These are phyloP conservation scores for Colletotrichum liaoningense DNA, from an alignment of 2,329 filamentous ascomycete genomes.

Conservation along the genomic window DNA sequence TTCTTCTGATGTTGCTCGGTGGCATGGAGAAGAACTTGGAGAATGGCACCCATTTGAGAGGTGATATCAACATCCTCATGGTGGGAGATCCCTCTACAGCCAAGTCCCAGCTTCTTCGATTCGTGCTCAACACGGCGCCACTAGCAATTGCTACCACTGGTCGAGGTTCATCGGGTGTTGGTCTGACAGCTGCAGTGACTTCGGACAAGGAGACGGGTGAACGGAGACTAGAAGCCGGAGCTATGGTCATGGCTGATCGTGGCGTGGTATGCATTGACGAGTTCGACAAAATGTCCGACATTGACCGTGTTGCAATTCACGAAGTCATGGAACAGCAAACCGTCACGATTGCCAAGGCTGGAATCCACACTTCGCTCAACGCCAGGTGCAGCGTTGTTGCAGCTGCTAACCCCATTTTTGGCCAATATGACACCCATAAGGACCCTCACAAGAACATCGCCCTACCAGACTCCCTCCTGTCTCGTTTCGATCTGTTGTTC, in stretches of 20 bases:
- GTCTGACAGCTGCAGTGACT: constrained; percentile 96
- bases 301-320: constrained; percentile 97
- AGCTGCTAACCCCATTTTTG: constrained; percentile 96
- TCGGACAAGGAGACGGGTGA: constrained; percentile 98
- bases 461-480: constrained; percentile 93
- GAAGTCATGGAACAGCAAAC: constrained; percentile 99
- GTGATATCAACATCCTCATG: constrained; percentile 99
- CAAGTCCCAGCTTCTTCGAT: constrained; percentile 97
- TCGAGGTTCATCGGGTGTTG: constrained; percentile 95
- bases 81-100: constrained; percentile 98
- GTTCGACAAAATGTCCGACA: constrained; percentile 99
- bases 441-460: constrained; percentile 99
- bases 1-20: constrained; percentile 92
- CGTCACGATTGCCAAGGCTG: constrained; percentile 97
- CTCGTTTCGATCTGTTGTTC: constrained; percentile 98
- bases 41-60: constrained; percentile 96
- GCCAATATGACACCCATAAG: constrained; percentile 98
- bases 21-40: constrained; percentile 99
- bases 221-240: constrained; percentile 92
- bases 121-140: constrained; percentile 96
- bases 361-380: constrained; percentile 97
- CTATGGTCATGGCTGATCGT: constrained; percentile 97
- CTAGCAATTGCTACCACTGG: constrained; percentile 97
- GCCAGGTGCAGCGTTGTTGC: constrained; percentile 96
- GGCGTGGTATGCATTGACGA: constrained; percentile 99